Evolutionary conservation across 2,329 filamentous ascomycete species (phyloP).

Genomic region (Cercospora janseana): DNA sequence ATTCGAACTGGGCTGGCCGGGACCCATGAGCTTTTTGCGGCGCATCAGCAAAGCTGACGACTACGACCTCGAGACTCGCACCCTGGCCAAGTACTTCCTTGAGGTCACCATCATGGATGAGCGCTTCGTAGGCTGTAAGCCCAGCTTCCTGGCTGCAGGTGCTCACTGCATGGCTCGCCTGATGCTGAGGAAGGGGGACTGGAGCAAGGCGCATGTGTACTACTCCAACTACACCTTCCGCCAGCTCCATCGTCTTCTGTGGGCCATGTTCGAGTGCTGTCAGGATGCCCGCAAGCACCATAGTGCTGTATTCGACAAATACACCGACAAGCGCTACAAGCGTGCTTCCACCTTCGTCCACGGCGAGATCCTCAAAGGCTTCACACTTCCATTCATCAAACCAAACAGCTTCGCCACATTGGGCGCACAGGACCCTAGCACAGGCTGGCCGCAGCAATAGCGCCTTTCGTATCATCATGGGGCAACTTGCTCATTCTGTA

Average conservation of each 20-base stretch:
- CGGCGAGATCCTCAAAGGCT: constrained; percentile 64
- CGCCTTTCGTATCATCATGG: constrained; percentile 6
- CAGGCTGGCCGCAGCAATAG: constrained; percentile 20
- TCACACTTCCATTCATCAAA: constrained; percentile 46
- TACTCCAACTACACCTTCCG: constrained; percentile 90
- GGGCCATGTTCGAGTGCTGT: constrained; percentile 83
- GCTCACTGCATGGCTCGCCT: constrained; percentile 87
- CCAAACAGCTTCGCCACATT: constrained; percentile 19
- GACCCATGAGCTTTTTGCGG: constrained; percentile 95
- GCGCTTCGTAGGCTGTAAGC: constrained; percentile 85
- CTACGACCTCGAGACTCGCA: constrained; percentile 92
- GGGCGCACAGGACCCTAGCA: constrained; percentile 24
- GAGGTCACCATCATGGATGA: constrained; percentile 98
- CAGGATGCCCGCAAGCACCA: constrained; percentile 79
- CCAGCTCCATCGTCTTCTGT: constrained; percentile 75
- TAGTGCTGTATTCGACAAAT: constrained; percentile 85
- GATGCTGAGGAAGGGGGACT: constrained; percentile 86
- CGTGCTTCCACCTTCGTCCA: constrained; percentile 78
- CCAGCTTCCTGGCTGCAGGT: constrained; percentile 86
- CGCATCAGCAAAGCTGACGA: constrained; percentile 98
- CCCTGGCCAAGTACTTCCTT: constrained; percentile 94
- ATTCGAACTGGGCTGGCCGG: constrained; percentile 96
- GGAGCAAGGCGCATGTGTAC: constrained; percentile 79
- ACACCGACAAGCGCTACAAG: constrained; percentile 83
- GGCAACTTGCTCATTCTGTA: constrained; percentile 11